phyloP scores from a whole-genome alignment of 352 stramenopile species.

The Phytophthora pinifolia region DNA sequence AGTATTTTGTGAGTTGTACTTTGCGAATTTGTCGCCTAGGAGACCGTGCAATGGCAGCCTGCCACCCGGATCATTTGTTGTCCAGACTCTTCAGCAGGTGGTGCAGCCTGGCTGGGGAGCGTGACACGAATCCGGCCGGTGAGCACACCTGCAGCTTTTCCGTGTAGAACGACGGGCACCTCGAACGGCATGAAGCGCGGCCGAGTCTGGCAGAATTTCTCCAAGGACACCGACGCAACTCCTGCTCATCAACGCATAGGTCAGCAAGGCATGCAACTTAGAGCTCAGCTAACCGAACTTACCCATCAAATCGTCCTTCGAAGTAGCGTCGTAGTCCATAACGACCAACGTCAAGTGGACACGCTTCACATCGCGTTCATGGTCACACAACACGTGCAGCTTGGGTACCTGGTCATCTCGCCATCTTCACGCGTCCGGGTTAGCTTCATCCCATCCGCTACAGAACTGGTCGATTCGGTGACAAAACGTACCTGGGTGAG shows the following conservation, averaged over 20 bases:
- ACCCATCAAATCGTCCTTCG: conserved; percentile 72
- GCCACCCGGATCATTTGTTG: conserved; percentile 38
- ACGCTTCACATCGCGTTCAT: conserved; percentile 52
- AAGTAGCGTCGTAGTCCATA: conserved; percentile 85
- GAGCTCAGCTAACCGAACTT: conserved; percentile 2
- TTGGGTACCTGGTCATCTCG: conserved; percentile 64
- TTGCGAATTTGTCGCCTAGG: conserved; percentile 34
- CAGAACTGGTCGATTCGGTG: background rate
- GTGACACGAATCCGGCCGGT: conserved; percentile 59
- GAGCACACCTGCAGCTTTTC: conserved; percentile 53
- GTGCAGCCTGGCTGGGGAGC: conserved; percentile 48
- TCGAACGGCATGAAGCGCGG: conserved; percentile 65
- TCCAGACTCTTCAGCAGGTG: conserved; percentile 15
- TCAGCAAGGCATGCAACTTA: too few species aligned
- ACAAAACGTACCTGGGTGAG: conserved; percentile 48
- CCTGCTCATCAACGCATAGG: conserved; percentile 20
- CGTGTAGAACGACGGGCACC: conserved; percentile 42
- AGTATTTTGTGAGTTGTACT: too few species aligned
- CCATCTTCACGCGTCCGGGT: conserved; percentile 38
- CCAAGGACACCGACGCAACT: conserved; percentile 57
- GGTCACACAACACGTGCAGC: conserved; percentile 51
- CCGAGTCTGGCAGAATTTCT: conserved; percentile 45
- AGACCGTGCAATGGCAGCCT: conserved; percentile 58
- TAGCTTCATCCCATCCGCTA: background rate
- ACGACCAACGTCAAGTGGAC: conserved; percentile 75